Evolutionary conservation across 441 rosid genomes (phyloP).

Genomic region (Codiaeum variegatum): DNA sequence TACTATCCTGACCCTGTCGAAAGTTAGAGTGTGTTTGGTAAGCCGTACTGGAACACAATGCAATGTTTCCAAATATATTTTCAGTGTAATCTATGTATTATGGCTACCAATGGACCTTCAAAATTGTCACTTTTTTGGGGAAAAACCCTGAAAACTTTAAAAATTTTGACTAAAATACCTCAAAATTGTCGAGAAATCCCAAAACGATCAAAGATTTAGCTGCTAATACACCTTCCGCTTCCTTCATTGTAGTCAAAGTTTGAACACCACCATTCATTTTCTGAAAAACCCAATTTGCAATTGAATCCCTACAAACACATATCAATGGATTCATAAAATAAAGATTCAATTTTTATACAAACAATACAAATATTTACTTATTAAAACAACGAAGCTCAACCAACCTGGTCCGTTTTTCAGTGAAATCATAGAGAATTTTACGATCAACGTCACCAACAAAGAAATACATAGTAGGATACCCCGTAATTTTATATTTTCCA

Average conservation of each 20-base stretch:
- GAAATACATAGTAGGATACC: slow-evolving; percentile 24
- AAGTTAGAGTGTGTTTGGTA: too few relatives aligned
- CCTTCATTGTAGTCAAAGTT: neutral
- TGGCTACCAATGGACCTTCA: too few relatives aligned
- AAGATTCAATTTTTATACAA: too few relatives aligned
- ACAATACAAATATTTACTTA: neutral
- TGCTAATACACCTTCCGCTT: neutral
- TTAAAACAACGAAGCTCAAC: neutral
- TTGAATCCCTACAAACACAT: too few relatives aligned
- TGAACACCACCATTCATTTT: neutral
- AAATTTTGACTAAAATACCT: neutral
- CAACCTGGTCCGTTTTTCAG: slow-evolving; percentile 17
- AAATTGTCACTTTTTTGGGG: too few relatives aligned
- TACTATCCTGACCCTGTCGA: slow-evolving; percentile 55
- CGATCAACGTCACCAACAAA: slow-evolving; percentile 16
- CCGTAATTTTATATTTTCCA: slow-evolving; percentile 9
- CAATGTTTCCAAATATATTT: too few relatives aligned
- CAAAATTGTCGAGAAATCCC: too few relatives aligned
- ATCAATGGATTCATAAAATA: too few relatives aligned
- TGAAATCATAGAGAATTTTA: neutral
- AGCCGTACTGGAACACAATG: too few relatives aligned
- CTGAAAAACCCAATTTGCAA: neutral
- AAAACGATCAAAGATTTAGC: neutral
- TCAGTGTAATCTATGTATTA: too few relatives aligned
- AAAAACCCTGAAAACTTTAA: too few relatives aligned